phyloP scores from a whole-genome alignment of 2,329 filamentous ascomycete species.

The Pseudogymnoascus sp. region DNA sequence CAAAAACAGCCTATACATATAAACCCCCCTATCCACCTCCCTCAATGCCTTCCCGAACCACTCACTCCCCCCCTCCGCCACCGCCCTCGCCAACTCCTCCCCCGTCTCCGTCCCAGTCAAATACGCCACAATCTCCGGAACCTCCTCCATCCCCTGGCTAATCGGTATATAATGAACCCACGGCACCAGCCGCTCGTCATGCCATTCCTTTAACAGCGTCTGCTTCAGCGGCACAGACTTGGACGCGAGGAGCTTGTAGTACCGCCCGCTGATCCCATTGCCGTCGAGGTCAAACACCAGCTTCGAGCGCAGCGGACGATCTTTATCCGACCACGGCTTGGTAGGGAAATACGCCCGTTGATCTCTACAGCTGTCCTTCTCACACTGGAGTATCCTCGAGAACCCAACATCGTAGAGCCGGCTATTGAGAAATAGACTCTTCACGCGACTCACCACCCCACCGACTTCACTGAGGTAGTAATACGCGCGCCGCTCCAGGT shows the following conservation, averaged over 20 bases:
- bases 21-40: constrained; percentile 66
- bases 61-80: constrained; percentile 55
- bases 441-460: neutral
- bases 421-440: neutral
- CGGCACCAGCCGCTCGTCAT: constrained; percentile 59
- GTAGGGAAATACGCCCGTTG: neutral
- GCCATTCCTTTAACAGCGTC: constrained; percentile 68
- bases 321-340: neutral
- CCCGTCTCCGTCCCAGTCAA: constrained; percentile 49
- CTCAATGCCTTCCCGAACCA: constrained; percentile 64
- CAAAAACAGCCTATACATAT: constrained; percentile 54
- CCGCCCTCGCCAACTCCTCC: constrained; percentile 52
- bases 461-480: neutral
- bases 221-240: constrained; percentile 64
- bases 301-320: neutral
- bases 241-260: constrained; percentile 56
- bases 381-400: neutral
- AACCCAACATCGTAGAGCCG: neutral
- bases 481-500: neutral
- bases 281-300: constrained; percentile 43
- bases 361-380: neutral
- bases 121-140: constrained; percentile 63
- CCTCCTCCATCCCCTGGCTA: constrained; percentile 61
- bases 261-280: constrained; percentile 58
- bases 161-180: constrained; percentile 76